Percentiles rank a stretch among this genome's conserved stretches.
These are phyloP conservation scores for Plasmodium berghei DNA, from an alignment of 169 alveolate species.

Conservation along the genomic window DNA sequence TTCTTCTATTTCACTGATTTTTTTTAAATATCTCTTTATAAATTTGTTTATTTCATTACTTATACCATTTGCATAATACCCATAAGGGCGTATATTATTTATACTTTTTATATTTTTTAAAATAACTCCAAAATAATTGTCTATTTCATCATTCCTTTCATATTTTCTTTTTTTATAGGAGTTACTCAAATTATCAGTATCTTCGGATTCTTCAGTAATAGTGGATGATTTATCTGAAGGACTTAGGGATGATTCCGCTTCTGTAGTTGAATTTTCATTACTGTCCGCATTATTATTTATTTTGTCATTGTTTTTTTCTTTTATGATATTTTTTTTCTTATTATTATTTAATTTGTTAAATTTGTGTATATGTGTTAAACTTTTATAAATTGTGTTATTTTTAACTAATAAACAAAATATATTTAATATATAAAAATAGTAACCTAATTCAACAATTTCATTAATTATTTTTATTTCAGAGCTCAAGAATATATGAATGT, in stretches of 20 bases:
- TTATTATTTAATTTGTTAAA: constrained; percentile 60
- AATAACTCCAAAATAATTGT: constrained; percentile 75
- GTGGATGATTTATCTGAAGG: constrained; percentile 4
- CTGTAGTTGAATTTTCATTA: constrained; percentile 15
- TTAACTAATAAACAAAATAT: constrained; percentile 66
- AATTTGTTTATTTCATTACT: constrained; percentile 80
- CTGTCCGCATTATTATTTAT: constrained; percentile 16
- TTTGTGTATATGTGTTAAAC: constrained; percentile 74
- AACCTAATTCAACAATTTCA: constrained; percentile 77
- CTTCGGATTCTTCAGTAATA: constrained; percentile 22
- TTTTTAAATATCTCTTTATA: constrained; percentile 75
- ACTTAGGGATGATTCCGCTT: constrained; percentile 15
- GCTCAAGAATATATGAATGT: constrained; percentile 77
- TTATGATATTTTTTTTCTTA: constrained; percentile 15
- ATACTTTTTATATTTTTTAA: constrained; percentile 65
- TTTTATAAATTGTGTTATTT: constrained; percentile 60
- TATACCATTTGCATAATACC: constrained; percentile 80
- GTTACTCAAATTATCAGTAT: constrained; percentile 17
- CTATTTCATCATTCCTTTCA: constrained; percentile 53
- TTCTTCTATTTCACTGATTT: constrained; percentile 78
- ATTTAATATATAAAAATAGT: constrained; percentile 71
- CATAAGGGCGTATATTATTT: constrained; percentile 71
- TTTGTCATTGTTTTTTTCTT: constrained; percentile 6
- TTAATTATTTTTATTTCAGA: constrained; percentile 76
- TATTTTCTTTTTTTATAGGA: constrained; percentile 21